phyloP scores from a whole-genome alignment of 352 stramenopile species.

The Phytophthora citrophthora region DNA sequence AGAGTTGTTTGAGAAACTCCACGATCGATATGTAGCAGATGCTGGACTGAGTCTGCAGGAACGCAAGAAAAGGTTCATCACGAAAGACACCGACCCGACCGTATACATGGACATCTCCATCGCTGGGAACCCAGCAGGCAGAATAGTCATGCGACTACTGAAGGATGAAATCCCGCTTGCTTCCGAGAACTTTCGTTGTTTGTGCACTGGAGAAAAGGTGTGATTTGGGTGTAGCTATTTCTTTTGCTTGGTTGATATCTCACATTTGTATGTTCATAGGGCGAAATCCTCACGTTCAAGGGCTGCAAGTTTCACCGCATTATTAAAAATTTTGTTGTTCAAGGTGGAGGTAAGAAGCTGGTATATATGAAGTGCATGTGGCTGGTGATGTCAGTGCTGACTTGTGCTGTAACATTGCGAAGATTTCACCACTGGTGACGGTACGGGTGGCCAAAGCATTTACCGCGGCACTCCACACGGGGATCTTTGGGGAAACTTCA shows the following conservation, averaged over 20 bases:
- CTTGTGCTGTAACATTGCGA: background rate
- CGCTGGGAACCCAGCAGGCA: slow-evolving; percentile 72
- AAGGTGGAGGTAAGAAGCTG: slow-evolving; percentile 63
- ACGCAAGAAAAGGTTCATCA: slow-evolving; percentile 59
- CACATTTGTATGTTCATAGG: slow-evolving; percentile 15
- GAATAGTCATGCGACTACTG: slow-evolving; percentile 96
- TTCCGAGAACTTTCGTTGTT: slow-evolving; percentile 95
- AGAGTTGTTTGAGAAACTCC: slow-evolving; percentile 72
- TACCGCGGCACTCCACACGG: slow-evolving; percentile 70
- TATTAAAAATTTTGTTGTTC: slow-evolving; percentile 94
- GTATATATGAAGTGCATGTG: background rate
- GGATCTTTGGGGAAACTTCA: slow-evolving; percentile 85
- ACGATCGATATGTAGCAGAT: slow-evolving; percentile 60
- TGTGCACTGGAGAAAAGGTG: slow-evolving; percentile 84
- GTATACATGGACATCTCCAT: slow-evolving; percentile 97
- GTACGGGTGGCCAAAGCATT: slow-evolving; percentile 81
- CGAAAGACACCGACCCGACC: slow-evolving; percentile 72
- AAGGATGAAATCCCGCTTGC: slow-evolving; percentile 93
- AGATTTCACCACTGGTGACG: slow-evolving; percentile 76
- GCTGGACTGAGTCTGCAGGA: slow-evolving; percentile 39
- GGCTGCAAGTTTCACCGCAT: slow-evolving; percentile 91
- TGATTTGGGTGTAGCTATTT: background rate
- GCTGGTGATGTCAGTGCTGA: slow-evolving; percentile 1
- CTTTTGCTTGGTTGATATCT: background rate
- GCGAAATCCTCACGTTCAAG: slow-evolving; percentile 79